Conservation (phyloP, 176 grass and related monocot species). For the Carex littledalei region DNA sequence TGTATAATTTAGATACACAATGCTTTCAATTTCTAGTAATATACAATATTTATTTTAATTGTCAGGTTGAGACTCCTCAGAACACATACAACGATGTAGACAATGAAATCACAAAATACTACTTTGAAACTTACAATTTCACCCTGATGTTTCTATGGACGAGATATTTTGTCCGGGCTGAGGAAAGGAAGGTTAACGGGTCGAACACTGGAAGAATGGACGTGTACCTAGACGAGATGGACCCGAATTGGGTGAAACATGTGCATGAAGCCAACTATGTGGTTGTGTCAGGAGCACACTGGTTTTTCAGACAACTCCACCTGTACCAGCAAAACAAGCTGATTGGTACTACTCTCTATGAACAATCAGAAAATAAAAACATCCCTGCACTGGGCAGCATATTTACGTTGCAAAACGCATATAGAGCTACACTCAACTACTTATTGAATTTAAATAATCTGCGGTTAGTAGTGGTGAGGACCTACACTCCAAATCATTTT, state of each 20-base stretch:
- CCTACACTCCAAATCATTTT: background rate
- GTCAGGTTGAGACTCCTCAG: conserved; percentile 34
- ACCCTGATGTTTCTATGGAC: conserved; percentile 20
- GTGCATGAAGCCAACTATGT: conserved; percentile 11
- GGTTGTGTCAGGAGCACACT: conserved; percentile 23
- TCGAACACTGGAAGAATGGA: background rate
- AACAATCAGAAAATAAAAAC: background rate
- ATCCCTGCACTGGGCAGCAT: conserved; percentile 5
- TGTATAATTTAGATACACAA: no score
- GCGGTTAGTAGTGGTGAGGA: conserved; percentile 11
- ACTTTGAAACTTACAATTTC: conserved; percentile 40
- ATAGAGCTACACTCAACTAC: conserved; percentile 19
- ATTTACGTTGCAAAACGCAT: background rate
- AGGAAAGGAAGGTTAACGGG: conserved; percentile 2
- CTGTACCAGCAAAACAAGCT: conserved; percentile 22
- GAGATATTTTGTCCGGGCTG: conserved; percentile 11
- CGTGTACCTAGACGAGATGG: conserved; percentile 16
- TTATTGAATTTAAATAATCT: background rate
- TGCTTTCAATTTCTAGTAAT: no score
- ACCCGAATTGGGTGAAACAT: conserved; percentile 18
- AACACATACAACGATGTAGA: conserved; percentile 16
- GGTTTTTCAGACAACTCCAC: conserved; percentile 28
- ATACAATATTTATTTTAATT: background rate
- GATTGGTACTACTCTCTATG: background rate
- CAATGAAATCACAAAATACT: conserved; percentile 21